Conservation (phyloP, 495 filamentous ascomycete genomes). For the Hyaloscypha finlandica region DNA sequence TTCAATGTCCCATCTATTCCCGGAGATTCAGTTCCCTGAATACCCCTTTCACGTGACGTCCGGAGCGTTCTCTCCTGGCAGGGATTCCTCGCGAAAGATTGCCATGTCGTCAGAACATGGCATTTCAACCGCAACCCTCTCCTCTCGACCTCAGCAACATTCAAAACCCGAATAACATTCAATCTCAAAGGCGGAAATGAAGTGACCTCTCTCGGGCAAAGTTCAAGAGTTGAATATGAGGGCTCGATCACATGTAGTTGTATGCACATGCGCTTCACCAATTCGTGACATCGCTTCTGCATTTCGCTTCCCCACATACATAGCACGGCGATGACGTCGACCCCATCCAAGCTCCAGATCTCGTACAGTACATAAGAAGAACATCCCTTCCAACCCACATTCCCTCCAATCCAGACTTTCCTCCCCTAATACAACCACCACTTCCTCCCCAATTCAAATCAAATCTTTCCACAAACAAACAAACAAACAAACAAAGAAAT, state of each 20-base stretch:
- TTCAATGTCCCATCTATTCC: too few species aligned
- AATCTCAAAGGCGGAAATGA: too few species aligned
- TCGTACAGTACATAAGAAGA: not conserved
- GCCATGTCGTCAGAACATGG: not conserved
- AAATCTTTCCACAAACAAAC: not conserved
- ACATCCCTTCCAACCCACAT: not conserved
- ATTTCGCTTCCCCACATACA: constrained; percentile 11
- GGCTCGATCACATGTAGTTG: too few species aligned
- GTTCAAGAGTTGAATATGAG: too few species aligned
- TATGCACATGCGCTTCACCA: too few species aligned
- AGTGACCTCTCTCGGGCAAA: too few species aligned
- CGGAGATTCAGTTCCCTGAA: too few species aligned
- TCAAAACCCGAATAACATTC: too few species aligned
- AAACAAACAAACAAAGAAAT: not conserved
- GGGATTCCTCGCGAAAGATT: not conserved
- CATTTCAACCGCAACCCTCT: not conserved
- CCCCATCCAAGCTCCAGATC: not conserved
- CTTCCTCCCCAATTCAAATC: not conserved
- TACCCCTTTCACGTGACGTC: not conserved
- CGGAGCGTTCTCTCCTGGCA: not conserved
- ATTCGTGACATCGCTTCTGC: not conserved
- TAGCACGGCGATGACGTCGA: constrained; percentile 8
- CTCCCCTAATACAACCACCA: not conserved
- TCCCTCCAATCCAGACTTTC: not conserved
- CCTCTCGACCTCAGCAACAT: too few species aligned